Base-by-base conservation (phyloP, 2,329 filamentous ascomycete genomes). In the Tolypocladium amazonense region DNA sequence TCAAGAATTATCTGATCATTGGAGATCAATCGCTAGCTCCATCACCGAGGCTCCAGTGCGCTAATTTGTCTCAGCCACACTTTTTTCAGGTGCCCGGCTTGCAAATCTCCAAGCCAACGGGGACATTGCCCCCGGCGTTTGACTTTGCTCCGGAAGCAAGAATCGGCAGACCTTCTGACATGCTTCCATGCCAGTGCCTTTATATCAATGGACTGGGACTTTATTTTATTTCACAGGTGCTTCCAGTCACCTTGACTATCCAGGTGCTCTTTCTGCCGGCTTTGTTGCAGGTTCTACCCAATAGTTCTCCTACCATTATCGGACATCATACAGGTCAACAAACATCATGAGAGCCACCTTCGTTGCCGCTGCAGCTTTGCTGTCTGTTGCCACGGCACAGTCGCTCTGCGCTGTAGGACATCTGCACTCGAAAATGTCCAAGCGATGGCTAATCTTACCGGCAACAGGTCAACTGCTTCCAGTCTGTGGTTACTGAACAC, bases 401-500 rank as follows among this genome's bases (percentile, higher is more conserved):
- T 56, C 53, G 15, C 53, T 56, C 27, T 56, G 53, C 33, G 53
- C 53, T 56, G 53, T 56, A 56, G 1, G 53, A 12, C 25, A 11
- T 23, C 25, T 8, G 25, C 14, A 4, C 14, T 6, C 7, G 9
- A 5, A 5, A 12, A 7, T 3, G 6, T 8, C 12, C n/a, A 14
- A 18, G 37, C 8, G 9, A 1, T 23, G 3, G 53, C 53, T 56
- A 38, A 56, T 20, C 12, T 8, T 30, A 15, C 23, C 4, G 25
- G 25, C 4, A 4, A 56, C 11, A 67, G 66, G 65, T 67, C 52
- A 62, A 67, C 65, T 71, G 69, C 60, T 70, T 71, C 63, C 62
- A 65, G 56, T 59, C 58, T 3, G 64, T 70, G 30, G 63, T 70
- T 58, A 66, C 65, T 18, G 69, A 69, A 23, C 64, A 66, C 39